Evolutionary conservation across 1,284 basidiomycete genomes (phyloP).

Genomic region (Pisolithus thermaeus): DNA sequence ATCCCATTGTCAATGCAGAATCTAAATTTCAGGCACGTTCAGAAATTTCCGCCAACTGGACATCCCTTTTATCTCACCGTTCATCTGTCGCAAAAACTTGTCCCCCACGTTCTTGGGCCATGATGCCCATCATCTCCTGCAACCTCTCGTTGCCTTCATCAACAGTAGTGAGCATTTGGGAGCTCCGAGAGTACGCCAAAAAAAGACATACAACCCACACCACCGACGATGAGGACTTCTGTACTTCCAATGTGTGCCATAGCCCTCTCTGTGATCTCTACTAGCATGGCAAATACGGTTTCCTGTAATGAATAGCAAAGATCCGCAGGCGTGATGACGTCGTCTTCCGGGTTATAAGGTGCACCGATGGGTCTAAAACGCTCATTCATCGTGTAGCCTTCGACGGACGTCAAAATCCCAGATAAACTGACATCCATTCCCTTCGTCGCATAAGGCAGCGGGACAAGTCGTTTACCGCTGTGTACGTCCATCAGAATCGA

Average conservation of each 20-base stretch:
- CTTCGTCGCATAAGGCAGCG: constrained; percentile 94
- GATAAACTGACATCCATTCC: constrained; percentile 98
- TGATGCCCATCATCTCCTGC: constrained; percentile 98
- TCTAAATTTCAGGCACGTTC: constrained; percentile 35
- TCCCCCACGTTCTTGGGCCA: constrained; percentile 89
- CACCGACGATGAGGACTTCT: constrained; percentile 96
- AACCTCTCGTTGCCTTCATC: constrained; percentile 80
- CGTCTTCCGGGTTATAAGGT: constrained; percentile 39
- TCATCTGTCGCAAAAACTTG: constrained; percentile 96
- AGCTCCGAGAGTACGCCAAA: background rate
- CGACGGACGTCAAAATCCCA: constrained; percentile 85
- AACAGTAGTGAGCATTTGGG: background rate
- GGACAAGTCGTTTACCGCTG: constrained; percentile 70
- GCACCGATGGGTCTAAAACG: constrained; percentile 50
- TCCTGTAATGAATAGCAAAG: constrained; percentile 97
- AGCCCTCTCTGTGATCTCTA: constrained; percentile 97
- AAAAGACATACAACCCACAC: constrained; percentile 84
- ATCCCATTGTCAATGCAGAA: constrained; percentile 99
- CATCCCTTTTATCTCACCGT: constrained; percentile 46
- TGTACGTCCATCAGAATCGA: background rate
- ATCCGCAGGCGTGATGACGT: constrained; percentile 89
- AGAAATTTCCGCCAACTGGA: background rate
- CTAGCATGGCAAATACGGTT: constrained; percentile 97
- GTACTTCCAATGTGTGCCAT: constrained; percentile 98
- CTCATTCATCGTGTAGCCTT: constrained; percentile 83